Base-by-base conservation (phyloP, 2,329 filamentous ascomycete genomes). In the Claviceps pazoutovae region DNA sequence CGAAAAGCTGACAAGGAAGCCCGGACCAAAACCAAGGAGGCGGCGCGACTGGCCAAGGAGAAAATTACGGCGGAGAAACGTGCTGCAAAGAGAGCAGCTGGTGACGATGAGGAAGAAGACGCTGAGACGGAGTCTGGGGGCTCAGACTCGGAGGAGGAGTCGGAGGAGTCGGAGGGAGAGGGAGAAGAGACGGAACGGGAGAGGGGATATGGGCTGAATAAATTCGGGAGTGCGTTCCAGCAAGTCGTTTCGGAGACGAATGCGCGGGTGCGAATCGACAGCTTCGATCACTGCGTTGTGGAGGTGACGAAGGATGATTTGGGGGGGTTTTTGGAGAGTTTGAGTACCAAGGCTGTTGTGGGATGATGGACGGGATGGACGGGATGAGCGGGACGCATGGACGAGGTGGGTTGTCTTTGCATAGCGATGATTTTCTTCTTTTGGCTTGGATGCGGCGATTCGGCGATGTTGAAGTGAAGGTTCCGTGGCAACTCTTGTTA, bases 241-340 rank as follows among this genome's bases (percentile, higher is more conserved):
- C 89, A 95, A 62, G 93, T 97, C 0, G 86, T 95, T 2, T 80
- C 84, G 49, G 88, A 96, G 72, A 97, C 91, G 16, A 93, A 84
- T 54, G 88, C 91, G 0, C 73, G 90, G 16, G 89, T 97, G 19
- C 75, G 89, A 54, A 94, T 96, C 63, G 93, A 98, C 68, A 94
- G 87, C 66, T 98, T 98, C 62, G 93, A 98, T 68, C 88, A 95
- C 66, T 95, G 88, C 62, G 93, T 97, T 7, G 90, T 97, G 46
- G 93, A 98, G 66, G 91, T 98, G n/a, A 84, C 84, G 69, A 96
- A 95, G 72, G 93, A 97, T 64, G 93, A 97, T 68, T 71, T 98
- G 30, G 81, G 82, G 16, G 88, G 84, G 0, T 98, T 98, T 66
- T 72, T 98, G 58, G 93, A 98, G 71, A 84, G 84, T 52, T 68